Base-by-base conservation (phyloP, 345 rosid genomes). In the Kandelia obovata region DNA sequence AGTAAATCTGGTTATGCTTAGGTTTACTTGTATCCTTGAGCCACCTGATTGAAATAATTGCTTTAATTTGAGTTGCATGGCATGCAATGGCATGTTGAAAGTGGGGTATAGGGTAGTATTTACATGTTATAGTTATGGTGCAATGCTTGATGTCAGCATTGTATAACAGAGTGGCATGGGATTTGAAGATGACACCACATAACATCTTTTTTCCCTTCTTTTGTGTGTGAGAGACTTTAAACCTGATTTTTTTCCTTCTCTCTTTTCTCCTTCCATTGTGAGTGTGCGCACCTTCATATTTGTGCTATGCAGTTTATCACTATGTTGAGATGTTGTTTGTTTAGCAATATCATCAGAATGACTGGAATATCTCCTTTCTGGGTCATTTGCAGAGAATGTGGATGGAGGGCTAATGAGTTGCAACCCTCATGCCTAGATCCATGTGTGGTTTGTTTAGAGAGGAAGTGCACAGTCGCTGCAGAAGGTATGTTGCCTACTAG, bases 371-470 rank as follows among this genome's bases (percentile, higher is more conserved):
- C 49, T 52, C 59, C 43, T 31, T 57, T 57, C 61, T 63, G 49
- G 59, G 55, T 59, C 39, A 20, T 69, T 61, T 80, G 74, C 85
- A 94, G 98, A 83, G 95, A 85, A 88, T 89, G 93, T 71, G 97
- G 97, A 70, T 91, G 98, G 97, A 79, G 85, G 82, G 81, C 63
- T 73, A 77, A 62, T 47, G 87, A 84, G 69, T 77, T 79, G 47
- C 71, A 77, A 7, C 78, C 77, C 17, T 65, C 88, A 1, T 83
- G 89, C 81, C 84, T 80, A 62, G 98, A 95, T 71, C 87, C 93
- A 30, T 92, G 99, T 43, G 87, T 76, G 58, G 98, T 95, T 65
- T 95, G 98, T 71, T 78, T 95, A 69, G 99, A 95, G 66, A 87
- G 89, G 78, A 80, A 77, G 72, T 92, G 98, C 80, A 81, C 90